Evolutionary conservation across 805 yeast species (phyloP).

Genomic region (Torulaspora maleeae): DNA sequence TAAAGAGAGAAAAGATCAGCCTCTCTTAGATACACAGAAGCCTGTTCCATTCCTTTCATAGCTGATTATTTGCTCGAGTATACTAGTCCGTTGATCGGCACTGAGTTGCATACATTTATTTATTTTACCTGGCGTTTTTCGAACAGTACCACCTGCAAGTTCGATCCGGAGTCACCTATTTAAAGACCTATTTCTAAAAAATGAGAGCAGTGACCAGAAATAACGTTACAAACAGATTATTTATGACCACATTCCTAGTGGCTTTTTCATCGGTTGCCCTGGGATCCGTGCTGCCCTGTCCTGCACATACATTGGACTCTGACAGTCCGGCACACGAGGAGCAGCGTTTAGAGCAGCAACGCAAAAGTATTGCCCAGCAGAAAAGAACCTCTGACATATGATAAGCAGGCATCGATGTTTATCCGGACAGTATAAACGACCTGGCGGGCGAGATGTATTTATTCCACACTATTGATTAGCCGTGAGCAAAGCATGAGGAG

Average conservation of each 20-base stretch:
- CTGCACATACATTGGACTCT: conserved; percentile 41
- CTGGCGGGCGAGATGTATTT: not conserved
- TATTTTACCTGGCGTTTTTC: no score
- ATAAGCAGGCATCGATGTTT: not conserved
- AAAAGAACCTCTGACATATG: conserved; percentile 1
- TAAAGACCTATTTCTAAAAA: not conserved
- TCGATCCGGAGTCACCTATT: not conserved
- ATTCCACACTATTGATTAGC: not conserved
- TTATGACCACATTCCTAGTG: conserved; percentile 57
- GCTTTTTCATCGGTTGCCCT: conserved; percentile 47
- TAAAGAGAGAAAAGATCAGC: not conserved
- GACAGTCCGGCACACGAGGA: conserved; percentile 36
- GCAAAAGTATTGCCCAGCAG: not conserved
- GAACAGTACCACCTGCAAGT: no score
- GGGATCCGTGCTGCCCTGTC: conserved; percentile 42
- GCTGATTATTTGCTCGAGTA: not conserved
- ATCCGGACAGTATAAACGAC: not conserved
- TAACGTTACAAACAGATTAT: conserved; percentile 48
- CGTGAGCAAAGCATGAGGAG: not conserved
- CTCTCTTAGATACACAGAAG: not conserved
- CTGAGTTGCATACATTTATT: not conserved
- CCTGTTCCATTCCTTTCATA: not conserved
- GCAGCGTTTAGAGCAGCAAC: conserved; percentile 8
- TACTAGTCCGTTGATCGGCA: not conserved
- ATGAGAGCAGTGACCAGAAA: conserved; percentile 53